phyloP scores from a whole-genome alignment of 78 protist species.

The Speleostelium caveatum region DNA sequence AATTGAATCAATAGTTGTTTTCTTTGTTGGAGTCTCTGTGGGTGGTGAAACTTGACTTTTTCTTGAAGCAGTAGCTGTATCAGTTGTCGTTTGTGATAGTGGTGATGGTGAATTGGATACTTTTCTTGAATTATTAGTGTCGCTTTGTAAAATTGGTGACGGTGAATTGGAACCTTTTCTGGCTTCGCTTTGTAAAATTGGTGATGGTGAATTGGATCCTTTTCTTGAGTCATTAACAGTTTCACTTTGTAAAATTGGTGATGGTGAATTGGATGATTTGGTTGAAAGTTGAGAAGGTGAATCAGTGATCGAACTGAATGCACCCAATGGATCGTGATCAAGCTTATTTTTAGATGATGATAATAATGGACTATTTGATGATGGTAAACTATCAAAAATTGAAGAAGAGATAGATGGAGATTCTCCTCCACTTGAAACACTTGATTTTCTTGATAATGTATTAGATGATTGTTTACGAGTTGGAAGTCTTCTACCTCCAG shows the following conservation, averaged over 20 bases:
- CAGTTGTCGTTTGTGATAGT: not conserved
- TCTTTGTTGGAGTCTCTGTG: not conserved
- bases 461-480: slow-evolving; percentile 25
- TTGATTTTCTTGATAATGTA: too few relatives aligned
- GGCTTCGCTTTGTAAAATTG: too few relatives aligned
- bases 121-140: not conserved
- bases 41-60: slow-evolving; percentile 1
- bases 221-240: too few relatives aligned
- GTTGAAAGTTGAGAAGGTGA: too few relatives aligned
- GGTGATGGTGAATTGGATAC: not conserved
- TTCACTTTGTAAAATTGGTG: too few relatives aligned
- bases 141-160: not conserved
- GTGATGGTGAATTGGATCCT: too few relatives aligned
- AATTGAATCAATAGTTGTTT: slow-evolving; percentile 29
- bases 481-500: slow-evolving; percentile 77
- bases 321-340: not conserved
- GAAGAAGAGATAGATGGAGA: slow-evolving; percentile 21
- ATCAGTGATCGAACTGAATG: not conserved
- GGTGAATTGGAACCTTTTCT: not conserved
- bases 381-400: slow-evolving; percentile 33
- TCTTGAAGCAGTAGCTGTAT: not conserved
- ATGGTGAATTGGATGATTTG: too few relatives aligned
- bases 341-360: not conserved
- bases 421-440: not conserved
- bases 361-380: not conserved